Conservation (phyloP, 805 yeast genomes). For the Lipomyces starkeyi region DNA sequence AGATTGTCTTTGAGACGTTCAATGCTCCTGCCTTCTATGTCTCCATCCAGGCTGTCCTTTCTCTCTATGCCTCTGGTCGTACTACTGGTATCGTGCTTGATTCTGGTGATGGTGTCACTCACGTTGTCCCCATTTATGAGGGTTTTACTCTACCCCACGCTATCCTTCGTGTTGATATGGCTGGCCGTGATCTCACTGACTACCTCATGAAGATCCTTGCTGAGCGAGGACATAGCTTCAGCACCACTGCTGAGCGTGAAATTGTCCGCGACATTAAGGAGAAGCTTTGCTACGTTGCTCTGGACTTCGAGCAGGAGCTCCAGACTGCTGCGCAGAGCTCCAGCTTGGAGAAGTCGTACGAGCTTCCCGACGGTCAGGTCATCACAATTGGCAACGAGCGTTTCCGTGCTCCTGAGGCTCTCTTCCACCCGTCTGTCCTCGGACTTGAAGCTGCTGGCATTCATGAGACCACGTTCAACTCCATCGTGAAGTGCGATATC, state of each 20-base stretch:
- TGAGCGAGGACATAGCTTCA: constrained; percentile 98
- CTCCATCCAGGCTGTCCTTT: constrained; percentile 96
- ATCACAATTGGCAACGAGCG: constrained; percentile 99
- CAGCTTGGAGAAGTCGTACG: constrained; percentile 97
- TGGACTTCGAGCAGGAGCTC: constrained; percentile 99
- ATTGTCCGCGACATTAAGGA: constrained; percentile 98
- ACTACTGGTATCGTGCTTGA: constrained; percentile 99
- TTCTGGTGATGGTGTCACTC: constrained; percentile 99
- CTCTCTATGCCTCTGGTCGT: constrained; percentile 99
- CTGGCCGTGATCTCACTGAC: constrained; percentile 99
- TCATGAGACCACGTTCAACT: constrained; percentile 95
- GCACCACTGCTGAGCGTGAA: constrained; percentile 98
- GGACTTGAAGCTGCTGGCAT: constrained; percentile 97
- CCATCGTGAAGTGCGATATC: constrained; percentile 98
- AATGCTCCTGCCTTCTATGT: constrained; percentile 99
- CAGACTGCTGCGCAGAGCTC: constrained; percentile 99
- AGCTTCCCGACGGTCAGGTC: constrained; percentile 99
- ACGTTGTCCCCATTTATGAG: constrained; percentile 99
- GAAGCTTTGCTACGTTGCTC: constrained; percentile 97
- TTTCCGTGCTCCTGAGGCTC: constrained; percentile 99
- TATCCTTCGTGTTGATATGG: constrained; percentile 97
- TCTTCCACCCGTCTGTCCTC: constrained; percentile 95
- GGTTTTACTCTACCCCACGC: constrained; percentile 99
- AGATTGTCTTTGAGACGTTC: constrained; percentile 98
- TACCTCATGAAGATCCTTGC: constrained; percentile 97